Conservation (phyloP, 805 yeast species). For the Starmerella floricola region DNA sequence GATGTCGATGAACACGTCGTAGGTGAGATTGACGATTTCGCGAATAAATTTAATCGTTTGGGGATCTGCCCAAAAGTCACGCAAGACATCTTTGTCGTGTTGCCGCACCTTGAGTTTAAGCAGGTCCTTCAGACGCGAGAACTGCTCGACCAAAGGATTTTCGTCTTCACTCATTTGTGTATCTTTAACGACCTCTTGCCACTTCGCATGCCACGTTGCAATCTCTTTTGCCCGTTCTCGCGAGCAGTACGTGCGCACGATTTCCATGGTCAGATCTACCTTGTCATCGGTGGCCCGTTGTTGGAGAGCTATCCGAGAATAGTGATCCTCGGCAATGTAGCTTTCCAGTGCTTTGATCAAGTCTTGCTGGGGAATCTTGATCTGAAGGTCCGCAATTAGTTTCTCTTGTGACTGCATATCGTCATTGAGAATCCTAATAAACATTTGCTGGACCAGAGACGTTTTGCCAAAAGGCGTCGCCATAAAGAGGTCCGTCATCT, state of each 20-base stretch:
- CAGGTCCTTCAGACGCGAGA: slow-evolving; percentile 45
- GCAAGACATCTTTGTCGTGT: slow-evolving; percentile 63
- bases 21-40: slow-evolving; percentile 58
- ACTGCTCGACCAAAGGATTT: slow-evolving; percentile 34
- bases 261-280: slow-evolving; percentile 20
- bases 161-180: slow-evolving; percentile 19
- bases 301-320: slow-evolving; percentile 25
- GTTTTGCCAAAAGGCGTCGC: slow-evolving; percentile 62
- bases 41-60: slow-evolving; percentile 64
- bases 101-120: slow-evolving; percentile 53
- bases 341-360: slow-evolving; percentile 19
- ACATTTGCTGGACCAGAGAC: slow-evolving; percentile 60
- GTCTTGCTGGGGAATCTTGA: slow-evolving; percentile 28
- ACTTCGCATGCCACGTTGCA: slow-evolving; percentile 27
- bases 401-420: slow-evolving; percentile 54
- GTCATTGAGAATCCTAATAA: slow-evolving; percentile 60
- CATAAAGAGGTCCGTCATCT: slow-evolving; percentile 67
- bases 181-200: slow-evolving; percentile 29
- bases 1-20: slow-evolving; percentile 58
- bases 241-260: slow-evolving; percentile 9
- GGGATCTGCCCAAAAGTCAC: slow-evolving; percentile 74
- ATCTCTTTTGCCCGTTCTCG: slow-evolving; percentile 18
- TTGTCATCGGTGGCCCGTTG: slow-evolving; percentile 21
- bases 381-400: slow-evolving; percentile 39
- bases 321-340: slow-evolving; percentile 20